A percentile compares a stretch with the other conserved stretches of the same genome.
These are phyloP conservation scores for Paspalum vaginatum DNA, from an alignment of 176 grass and related monocot species.

Conservation along the genomic window DNA sequence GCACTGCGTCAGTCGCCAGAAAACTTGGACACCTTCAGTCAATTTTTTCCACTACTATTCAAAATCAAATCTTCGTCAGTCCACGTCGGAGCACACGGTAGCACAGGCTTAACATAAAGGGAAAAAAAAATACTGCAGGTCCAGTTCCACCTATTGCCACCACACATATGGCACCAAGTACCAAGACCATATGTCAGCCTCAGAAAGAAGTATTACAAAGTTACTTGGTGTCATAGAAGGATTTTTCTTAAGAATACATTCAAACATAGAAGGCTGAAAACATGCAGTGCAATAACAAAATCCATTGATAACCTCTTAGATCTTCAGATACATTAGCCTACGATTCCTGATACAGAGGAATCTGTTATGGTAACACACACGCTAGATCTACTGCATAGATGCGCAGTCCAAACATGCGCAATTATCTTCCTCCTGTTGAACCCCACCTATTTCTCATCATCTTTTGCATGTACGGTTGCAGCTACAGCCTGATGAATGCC, in stretches of 20 bases:
- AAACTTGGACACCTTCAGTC: background rate
- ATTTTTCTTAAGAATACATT: background rate
- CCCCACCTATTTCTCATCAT: slow-evolving; percentile 2
- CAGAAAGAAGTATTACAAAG: background rate
- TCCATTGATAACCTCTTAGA: slow-evolving; percentile 3
- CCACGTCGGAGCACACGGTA: background rate
- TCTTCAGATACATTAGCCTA: slow-evolving; percentile 40
- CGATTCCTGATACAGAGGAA: background rate
- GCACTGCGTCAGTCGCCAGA: background rate
- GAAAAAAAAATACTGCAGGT: background rate
- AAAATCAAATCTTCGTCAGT: background rate
- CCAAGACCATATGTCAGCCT: background rate
- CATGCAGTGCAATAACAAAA: background rate
- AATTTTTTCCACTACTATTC: background rate
- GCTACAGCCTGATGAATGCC: background rate
- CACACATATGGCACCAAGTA: background rate
- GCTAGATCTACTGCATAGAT: slow-evolving; percentile 18
- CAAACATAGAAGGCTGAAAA: background rate
- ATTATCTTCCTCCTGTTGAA: slow-evolving; percentile 26
- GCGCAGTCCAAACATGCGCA: slow-evolving; percentile 26
- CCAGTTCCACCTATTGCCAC: background rate
- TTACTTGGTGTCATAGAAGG: background rate
- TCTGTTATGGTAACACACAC: slow-evolving; percentile 22
- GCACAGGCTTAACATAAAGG: background rate
- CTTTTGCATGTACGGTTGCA: background rate